phyloP scores from a whole-genome alignment of 192 early-diverging fungal genomes.

The Coemansia sp. region DNA sequence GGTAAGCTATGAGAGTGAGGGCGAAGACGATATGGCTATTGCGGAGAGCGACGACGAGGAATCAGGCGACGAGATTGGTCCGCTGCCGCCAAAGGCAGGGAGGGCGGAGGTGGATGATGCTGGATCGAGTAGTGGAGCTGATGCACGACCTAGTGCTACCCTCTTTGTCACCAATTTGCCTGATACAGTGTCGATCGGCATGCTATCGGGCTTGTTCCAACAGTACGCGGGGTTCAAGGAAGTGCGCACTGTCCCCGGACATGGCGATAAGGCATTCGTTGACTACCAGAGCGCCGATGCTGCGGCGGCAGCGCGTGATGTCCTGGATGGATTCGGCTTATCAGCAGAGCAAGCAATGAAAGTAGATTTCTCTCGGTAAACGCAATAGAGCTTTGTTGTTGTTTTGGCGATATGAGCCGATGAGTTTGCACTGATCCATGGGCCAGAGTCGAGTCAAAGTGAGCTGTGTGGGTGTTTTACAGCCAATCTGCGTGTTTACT shows the following conservation, averaged over 20 bases:
- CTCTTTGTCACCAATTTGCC: constrained; percentile 51
- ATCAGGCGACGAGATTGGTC: constrained; percentile 34
- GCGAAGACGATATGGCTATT: constrained; percentile 4
- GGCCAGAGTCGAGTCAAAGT: neutral
- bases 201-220: constrained; percentile 44
- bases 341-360: constrained; percentile 34
- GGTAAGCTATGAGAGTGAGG: constrained; percentile 4
- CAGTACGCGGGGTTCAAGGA: constrained; percentile 48
- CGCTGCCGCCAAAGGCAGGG: constrained; percentile 8
- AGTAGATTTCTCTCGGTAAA: constrained; percentile 38
- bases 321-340: constrained; percentile 45
- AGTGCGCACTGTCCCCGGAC: constrained; percentile 37
- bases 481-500: constrained; percentile 6
- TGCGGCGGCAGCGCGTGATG: constrained; percentile 36
- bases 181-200: constrained; percentile 21
- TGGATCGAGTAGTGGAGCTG: neutral
- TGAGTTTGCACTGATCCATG: neutral
- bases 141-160: constrained; percentile 18
- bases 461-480: neutral
- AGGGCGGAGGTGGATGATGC: neutral
- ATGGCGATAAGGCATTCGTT: constrained; percentile 42
- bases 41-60: constrained; percentile 16
- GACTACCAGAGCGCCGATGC: constrained; percentile 37
- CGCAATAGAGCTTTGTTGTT: neutral
- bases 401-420: neutral